Evolutionary conservation across 768 basidiomycete genomes (phyloP), one percentile per base, ranked within the genome.

Genomic region (Lyophyllum shimeji): DNA sequence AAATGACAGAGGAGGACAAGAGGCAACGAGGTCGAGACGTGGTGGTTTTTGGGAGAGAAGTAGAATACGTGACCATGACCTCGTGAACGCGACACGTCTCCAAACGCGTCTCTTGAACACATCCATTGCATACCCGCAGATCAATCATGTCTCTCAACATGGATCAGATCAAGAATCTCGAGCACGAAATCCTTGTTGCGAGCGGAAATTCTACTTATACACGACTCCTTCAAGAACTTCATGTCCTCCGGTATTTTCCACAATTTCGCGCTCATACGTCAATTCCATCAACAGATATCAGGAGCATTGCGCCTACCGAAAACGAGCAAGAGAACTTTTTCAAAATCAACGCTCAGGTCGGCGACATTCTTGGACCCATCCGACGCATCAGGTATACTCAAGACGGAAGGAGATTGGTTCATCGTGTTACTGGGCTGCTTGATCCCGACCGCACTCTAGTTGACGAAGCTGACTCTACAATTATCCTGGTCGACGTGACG

Each of bases 171-270:
- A 1, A 37, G 55, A 39, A 60, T 49, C 46, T 55, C 55, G 25
- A 51, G 54, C 9, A 63, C 59, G 29, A 45, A 57, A 21, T 64
- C 60, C 51, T 65, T 47, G 12, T 51, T 7, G 40, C 20, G 0
- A 48, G 37, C 11, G n/a, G 37, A 9, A 54, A 54, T 25, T 2
- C 23, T 5, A 40, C 7, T 7, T 54, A 3, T 9, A 29, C 4
- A 29, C 29, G 9, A 4, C 29, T 13, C 11, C 34, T 37, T 17
- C 7, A 37, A 3, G 11, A 37, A 37, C 34, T 37, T 37, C 7
- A 42, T 25, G 48, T 12, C 37, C 15, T 43, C 24, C 18, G 18
- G 46, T 55, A 55, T 39, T 23, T n/a, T 45, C 20, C 23, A 9
- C 17, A 29, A 5, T 46, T 8, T 46, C 12, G 25, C 5, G 29